These are phyloP conservation scores for Mycocalia duriaeana DNA, from an alignment of 1,284 basidiomycete species.

Conservation along the genomic window DNA sequence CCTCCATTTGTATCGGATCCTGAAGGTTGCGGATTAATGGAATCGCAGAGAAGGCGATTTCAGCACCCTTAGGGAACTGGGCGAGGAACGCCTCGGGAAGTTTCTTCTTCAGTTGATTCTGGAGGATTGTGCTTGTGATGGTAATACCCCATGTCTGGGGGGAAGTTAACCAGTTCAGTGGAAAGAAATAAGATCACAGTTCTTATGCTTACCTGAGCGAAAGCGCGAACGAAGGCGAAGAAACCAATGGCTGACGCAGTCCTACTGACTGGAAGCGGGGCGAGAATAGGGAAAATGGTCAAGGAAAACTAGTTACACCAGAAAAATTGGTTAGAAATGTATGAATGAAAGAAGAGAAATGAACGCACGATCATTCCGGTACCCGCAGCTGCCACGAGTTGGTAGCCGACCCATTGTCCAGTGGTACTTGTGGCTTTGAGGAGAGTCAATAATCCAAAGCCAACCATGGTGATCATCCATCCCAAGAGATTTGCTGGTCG, in stretches of 20 bases:
- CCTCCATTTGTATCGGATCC: neutral
- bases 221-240: slow-evolving; percentile 26
- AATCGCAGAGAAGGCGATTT: neutral
- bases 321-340: too few species aligned
- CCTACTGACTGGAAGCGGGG: slow-evolving; percentile 25
- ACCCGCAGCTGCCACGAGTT: neutral
- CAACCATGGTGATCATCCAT: neutral
- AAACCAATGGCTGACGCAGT: slow-evolving; percentile 30
- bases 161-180: too few species aligned
- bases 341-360: too few species aligned
- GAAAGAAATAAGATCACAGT: too few species aligned
- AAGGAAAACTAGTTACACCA: too few species aligned
- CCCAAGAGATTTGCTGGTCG: neutral
- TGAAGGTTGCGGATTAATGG: neutral
- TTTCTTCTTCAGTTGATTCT: neutral
- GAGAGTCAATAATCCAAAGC: neutral
- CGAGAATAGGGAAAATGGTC: slow-evolving; percentile 28
- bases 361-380: slow-evolving; percentile 3
- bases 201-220: slow-evolving; percentile 13
- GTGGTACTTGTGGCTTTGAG: neutral
- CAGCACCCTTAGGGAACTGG: neutral
- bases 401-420: neutral
- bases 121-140: neutral
- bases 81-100: neutral
- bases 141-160: neutral